These are phyloP conservation scores for Lyophyllum semitale DNA, from an alignment of 768 basidiomycete genomes.

Conservation along the genomic window DNA sequence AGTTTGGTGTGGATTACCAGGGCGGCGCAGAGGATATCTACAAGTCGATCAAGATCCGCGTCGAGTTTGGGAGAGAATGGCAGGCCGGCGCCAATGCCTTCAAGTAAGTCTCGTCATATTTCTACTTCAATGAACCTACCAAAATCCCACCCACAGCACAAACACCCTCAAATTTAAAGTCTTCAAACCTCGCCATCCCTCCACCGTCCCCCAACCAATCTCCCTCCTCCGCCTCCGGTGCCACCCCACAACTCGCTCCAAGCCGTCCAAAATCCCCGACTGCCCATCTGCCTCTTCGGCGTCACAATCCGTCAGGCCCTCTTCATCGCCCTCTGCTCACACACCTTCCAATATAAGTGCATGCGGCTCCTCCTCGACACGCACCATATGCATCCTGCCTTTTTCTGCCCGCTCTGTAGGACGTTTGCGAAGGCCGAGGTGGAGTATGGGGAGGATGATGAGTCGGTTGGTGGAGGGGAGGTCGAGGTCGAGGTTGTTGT, in stretches of 20 bases:
- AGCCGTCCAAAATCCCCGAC: conserved; percentile 54
- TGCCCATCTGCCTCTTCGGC: conserved; percentile 91
- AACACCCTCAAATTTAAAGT: conserved; percentile 76
- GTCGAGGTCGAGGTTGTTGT: background rate
- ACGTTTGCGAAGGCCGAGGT: conserved; percentile 78
- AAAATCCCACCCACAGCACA: conserved; percentile 45
- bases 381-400: conserved; percentile 93
- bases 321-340: conserved; percentile 97
- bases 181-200: conserved; percentile 62
- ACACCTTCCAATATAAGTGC: conserved; percentile 96
- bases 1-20: conserved; percentile 97
- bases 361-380: conserved; percentile 86
- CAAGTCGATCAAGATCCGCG: conserved; percentile 93
- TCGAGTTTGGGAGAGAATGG: conserved; percentile 91
- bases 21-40: conserved; percentile 97
- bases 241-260: background rate
- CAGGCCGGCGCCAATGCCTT: conserved; percentile 87
- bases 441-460: conserved; percentile 27
- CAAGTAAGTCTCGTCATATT: conserved; percentile 54
- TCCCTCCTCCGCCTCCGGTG: conserved; percentile 15
- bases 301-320: conserved; percentile 94
- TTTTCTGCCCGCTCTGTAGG: conserved; percentile 93
- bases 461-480: no score
- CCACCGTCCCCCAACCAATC: conserved; percentile 15
- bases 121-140: background rate